Base-by-base conservation (phyloP, 2,329 filamentous ascomycete genomes). In the Tolypocladium pustulatum region DNA sequence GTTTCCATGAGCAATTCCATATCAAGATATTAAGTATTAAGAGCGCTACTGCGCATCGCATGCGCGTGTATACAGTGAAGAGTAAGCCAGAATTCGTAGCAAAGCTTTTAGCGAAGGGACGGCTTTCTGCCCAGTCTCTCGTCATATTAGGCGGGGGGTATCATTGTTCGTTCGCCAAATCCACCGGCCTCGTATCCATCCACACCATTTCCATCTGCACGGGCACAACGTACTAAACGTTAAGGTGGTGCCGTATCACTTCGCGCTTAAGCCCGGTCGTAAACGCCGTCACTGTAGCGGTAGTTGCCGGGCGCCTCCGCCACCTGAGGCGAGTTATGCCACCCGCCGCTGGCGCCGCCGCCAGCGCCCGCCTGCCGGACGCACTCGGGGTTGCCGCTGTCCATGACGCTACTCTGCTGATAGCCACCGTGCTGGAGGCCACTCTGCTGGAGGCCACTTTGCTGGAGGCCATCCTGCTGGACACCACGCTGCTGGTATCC, bases 271-370 rank as follows among this genome's bases (percentile, higher is more conserved):
- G 55, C 41, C 9, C 67, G 67, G 6, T 71, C 63, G 54, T 75
- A 76, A 17, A 73, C 65, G 30, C 74, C 73, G 55, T 76, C 74
- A 4, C 67, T 66, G 57, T 76, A 75, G 12, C 64, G 69, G 55
- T 75, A 71, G 34, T 66, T 67, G 22, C 57, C 62, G 6, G 65
- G 64, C 30, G 60, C 56, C 13, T 57, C 57, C 8, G 57, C 59
- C 37, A 59, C 59, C 40, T 58, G 49, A 13, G 43, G 56, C 30
- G 59, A 22, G n/a, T 41, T 40, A 30, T 58, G 54, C 56, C 53
- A 55, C 9, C 32, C 32, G 32, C 5, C 32, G 32, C 32, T 9
- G 8, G 13, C 20, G 22, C 54, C 43, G 25, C 32, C 49, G 17
- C 49, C 49, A 34, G n/a, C 30, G 4, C 30, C 30, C 30, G 30